These are phyloP conservation scores for Saccharomyces hybrid DNA, from an alignment of 1,139 yeast species.

Conservation along the genomic window DNA sequence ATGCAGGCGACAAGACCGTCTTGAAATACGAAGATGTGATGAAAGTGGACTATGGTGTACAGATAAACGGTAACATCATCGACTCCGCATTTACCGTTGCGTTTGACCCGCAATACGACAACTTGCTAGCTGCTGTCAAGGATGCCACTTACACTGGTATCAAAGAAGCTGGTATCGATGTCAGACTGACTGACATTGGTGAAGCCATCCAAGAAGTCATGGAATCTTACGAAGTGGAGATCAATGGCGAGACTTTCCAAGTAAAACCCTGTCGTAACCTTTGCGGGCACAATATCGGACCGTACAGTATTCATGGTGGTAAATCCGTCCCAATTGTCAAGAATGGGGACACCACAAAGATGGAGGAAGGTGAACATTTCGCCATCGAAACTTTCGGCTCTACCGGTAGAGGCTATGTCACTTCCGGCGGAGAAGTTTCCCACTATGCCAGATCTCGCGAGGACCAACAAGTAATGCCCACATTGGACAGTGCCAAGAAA, in stretches of 20 bases:
- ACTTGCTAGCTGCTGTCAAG: slow-evolving; percentile 70
- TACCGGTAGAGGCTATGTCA: slow-evolving; percentile 89
- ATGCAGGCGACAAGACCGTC: slow-evolving; percentile 82
- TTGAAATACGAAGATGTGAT: slow-evolving; percentile 81
- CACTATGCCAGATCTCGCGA: slow-evolving; percentile 66
- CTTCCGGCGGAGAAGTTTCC: slow-evolving; percentile 84
- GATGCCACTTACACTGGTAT: slow-evolving; percentile 95
- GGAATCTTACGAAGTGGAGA: slow-evolving; percentile 92
- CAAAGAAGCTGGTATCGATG: slow-evolving; percentile 91
- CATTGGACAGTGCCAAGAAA: slow-evolving; percentile 58
- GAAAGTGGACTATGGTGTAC: slow-evolving; percentile 97
- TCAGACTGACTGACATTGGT: slow-evolving; percentile 88
- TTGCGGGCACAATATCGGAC: slow-evolving; percentile 89
- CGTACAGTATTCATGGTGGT: slow-evolving; percentile 83
- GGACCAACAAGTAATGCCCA: slow-evolving; percentile 46
- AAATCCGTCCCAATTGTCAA: slow-evolving; percentile 94
- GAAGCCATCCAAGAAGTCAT: slow-evolving; percentile 93
- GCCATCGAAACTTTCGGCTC: slow-evolving; percentile 98
- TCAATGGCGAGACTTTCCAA: slow-evolving; percentile 78
- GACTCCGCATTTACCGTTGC: slow-evolving; percentile 95
- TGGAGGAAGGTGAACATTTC: slow-evolving; percentile 98
- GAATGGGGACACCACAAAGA: slow-evolving; percentile 86
- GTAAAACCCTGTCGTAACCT: slow-evolving; percentile 85
- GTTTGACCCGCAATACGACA: slow-evolving; percentile 78
- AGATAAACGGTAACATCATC: slow-evolving; percentile 88